Evolutionary conservation across 805 yeast species (phyloP).

Genomic region (Maudiozyma serrabonitensis): DNA sequence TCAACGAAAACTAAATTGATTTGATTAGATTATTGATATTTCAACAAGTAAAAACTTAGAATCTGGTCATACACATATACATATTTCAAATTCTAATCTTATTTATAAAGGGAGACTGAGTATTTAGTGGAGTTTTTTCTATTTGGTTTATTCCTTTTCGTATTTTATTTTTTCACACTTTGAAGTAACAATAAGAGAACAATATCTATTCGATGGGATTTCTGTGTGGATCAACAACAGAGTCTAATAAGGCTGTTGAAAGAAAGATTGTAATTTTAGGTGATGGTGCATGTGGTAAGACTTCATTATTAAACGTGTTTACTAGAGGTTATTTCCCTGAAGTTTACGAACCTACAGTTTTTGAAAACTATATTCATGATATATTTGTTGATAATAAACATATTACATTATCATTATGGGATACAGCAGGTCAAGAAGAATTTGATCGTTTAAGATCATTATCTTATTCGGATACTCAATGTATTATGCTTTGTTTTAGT

Average conservation of each 20-base stretch:
- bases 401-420: conserved; percentile 91
- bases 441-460: conserved; percentile 88
- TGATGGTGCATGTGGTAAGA: conserved; percentile 98
- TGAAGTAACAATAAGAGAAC: neutral
- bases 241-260: conserved; percentile 44
- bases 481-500: conserved; percentile 92
- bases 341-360: conserved; percentile 96
- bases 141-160: too few relatives aligned
- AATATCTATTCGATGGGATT: conserved; percentile 8
- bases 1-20: too few relatives aligned
- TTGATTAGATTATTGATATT: too few relatives aligned
- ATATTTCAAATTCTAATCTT: too few relatives aligned
- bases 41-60: too few relatives aligned
- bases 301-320: conserved; percentile 87
- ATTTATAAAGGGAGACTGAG: too few relatives aligned
- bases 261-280: conserved; percentile 91
- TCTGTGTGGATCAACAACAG: conserved; percentile 24
- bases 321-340: conserved; percentile 97
- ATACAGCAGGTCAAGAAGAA: conserved; percentile 98
- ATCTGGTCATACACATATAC: too few relatives aligned
- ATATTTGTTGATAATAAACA: conserved; percentile 92
- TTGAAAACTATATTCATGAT: conserved; percentile 95
- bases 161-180: neutral
- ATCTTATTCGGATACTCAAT: conserved; percentile 90
- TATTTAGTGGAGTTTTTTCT: too few relatives aligned